A percentile compares a stretch with the other conserved stretches of the same genome.
These are phyloP conservation scores for Mesembryanthemum crystallinum DNA, from an alignment of 148 eudicot genomes.

Conservation along the genomic window DNA sequence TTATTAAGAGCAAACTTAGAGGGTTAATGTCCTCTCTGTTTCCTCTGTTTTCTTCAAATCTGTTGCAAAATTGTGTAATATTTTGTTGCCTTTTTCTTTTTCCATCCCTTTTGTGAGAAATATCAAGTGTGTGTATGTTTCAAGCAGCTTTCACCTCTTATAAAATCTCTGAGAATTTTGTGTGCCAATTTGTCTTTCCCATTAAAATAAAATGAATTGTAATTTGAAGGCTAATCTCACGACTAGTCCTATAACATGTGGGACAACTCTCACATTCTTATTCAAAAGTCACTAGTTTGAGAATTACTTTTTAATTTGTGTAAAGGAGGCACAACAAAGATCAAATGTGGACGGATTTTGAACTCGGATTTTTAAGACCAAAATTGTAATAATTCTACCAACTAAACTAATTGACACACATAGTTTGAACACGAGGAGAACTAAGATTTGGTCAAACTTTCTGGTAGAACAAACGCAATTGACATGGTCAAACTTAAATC, in stretches of 20 bases:
- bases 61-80: neutral
- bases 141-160: neutral
- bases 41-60: conserved; percentile 2
- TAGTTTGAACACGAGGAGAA: no score
- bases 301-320: no score
- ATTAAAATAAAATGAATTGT: neutral
- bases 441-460: no score
- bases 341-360: no score
- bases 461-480: no score
- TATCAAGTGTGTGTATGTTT: neutral
- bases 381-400: no score
- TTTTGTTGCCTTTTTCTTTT: neutral
- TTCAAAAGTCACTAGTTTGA: no score
- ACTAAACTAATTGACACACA: no score
- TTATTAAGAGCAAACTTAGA: neutral
- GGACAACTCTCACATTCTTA: no score
- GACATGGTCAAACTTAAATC: no score
- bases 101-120: neutral
- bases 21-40: conserved; percentile 5
- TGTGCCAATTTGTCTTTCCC: neutral
- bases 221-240: neutral
- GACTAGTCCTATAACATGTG: neutral
- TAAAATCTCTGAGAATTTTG: conserved; percentile 11
- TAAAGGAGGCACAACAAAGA: no score
- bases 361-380: no score